Base-by-base conservation (phyloP, 345 rosid genomes). In the Mangifera indica region DNA sequence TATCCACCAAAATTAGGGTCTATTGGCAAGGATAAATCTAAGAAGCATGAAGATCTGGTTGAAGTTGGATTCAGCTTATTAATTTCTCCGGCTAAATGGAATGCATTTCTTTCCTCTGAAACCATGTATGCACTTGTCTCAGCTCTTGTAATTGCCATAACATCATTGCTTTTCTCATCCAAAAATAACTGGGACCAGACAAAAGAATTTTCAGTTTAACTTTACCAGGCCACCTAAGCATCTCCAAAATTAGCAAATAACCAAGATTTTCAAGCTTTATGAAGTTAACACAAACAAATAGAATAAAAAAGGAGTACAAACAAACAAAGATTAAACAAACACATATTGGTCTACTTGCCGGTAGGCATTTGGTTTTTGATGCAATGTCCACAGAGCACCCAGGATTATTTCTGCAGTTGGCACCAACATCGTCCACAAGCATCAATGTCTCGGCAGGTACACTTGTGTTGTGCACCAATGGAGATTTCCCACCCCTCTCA, bases 141-240 rank as follows among this genome's bases (percentile, higher is more conserved):
- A 18, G 71, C 63, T 70, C 62, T 70, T 24, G 37, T 29, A 45
- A n/a, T 49, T 69, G 65, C 57, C 55, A 34, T 26, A 37, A 63
- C 49, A 12, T 57, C 40, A 53, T 45, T 60, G 69, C 63, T 60
- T 57, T 78, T 72, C 66, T 73, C 77, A 71, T 74, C 85, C 3
- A 74, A 71, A 67, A 81, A 80, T 0, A 84, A 80, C 87, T 84
- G 80, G 60, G 77, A 60, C 51, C 66, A 62, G 4, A 51, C 12
- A 42, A 20, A 63, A 63, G 4, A 24, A 20, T 8, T 7, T 58
- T 20, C 14, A 40, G 52, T 60, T 63, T 54, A 26, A 55, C 60
- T 49, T 25, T 17, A 10, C 21, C 18, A 37, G 32, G 65, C 17
- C 37, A 22, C 15, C 21, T 49, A 21, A 34, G 48, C 52, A 53